Conservation (phyloP, 1,284 basidiomycete species). For the Clitocybe nebularis region DNA sequence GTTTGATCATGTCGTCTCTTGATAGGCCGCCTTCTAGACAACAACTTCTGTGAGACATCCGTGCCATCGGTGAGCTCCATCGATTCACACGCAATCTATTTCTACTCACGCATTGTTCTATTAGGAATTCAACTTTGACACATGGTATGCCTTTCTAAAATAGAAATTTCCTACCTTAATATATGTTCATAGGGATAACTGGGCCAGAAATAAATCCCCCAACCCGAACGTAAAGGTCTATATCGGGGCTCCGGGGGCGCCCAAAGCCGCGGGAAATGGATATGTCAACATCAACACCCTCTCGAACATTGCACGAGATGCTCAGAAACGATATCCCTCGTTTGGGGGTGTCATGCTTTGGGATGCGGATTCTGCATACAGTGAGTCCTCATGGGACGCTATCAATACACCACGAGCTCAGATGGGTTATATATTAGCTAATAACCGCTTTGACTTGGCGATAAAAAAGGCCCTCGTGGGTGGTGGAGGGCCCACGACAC, state of each 20-base stretch:
- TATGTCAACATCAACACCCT: slow-evolving; percentile 45
- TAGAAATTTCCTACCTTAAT: neutral
- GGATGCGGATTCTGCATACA: slow-evolving; percentile 29
- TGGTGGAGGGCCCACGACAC: neutral
- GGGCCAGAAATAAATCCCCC: slow-evolving; percentile 51
- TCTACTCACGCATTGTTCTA: neutral
- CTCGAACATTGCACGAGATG: slow-evolving; percentile 35
- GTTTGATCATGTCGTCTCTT: neutral
- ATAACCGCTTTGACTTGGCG: slow-evolving; percentile 33
- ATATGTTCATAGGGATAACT: slow-evolving; percentile 43
- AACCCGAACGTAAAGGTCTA: slow-evolving; percentile 59
- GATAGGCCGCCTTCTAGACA: slow-evolving; percentile 30
- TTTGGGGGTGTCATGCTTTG: slow-evolving; percentile 65
- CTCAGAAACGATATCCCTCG: slow-evolving; percentile 45
- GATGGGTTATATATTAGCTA: slow-evolving; percentile 31
- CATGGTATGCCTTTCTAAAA: slow-evolving; percentile 36
- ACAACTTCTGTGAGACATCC: slow-evolving; percentile 56
- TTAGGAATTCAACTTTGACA: slow-evolving; percentile 52
- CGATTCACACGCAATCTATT: neutral
- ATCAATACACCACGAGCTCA: neutral
- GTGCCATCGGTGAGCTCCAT: slow-evolving; percentile 33
- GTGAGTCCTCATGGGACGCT: slow-evolving; percentile 21
- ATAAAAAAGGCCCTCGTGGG: slow-evolving; percentile 1
- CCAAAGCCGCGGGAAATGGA: slow-evolving; percentile 45
- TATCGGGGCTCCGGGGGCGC: slow-evolving; percentile 52